Percentiles rank a stretch among this genome's conserved stretches.
These are phyloP conservation scores for Cenococcum geophilum DNA, from an alignment of 495 filamentous ascomycete genomes.

Conservation along the genomic window DNA sequence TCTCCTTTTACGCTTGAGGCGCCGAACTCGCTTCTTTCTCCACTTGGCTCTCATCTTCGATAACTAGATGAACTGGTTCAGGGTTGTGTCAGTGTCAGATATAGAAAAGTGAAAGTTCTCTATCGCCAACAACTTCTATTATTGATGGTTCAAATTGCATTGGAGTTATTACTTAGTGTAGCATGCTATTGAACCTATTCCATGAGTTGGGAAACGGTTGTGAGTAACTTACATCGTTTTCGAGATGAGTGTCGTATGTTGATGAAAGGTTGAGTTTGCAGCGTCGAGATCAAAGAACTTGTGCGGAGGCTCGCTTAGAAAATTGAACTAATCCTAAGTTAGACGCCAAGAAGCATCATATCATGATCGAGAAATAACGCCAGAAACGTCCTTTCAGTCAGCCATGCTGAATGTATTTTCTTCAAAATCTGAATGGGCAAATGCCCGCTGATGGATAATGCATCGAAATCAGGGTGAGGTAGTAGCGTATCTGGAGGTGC, in stretches of 20 bases:
- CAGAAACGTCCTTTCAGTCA: no score
- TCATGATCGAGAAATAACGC: no score
- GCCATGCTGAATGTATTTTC: no score
- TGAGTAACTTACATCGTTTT: slow-evolving; percentile 29
- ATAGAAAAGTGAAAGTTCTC: background rate
- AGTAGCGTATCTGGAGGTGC: slow-evolving; percentile 25
- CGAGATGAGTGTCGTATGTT: slow-evolving; percentile 31
- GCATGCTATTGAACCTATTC: background rate
- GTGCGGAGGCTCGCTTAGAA: slow-evolving; percentile 27
- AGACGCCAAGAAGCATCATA: background rate
- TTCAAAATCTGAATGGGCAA: background rate
- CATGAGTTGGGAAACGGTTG: background rate
- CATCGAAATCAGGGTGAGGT: background rate
- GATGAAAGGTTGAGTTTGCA: slow-evolving; percentile 15
- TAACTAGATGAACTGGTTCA: slow-evolving; percentile 28
- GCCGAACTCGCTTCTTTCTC: slow-evolving; percentile 98
- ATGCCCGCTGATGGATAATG: no score
- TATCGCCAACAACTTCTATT: background rate
- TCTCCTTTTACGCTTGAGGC: slow-evolving; percentile 98
- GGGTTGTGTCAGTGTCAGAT: no score
- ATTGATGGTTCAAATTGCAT: no score
- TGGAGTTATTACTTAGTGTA: background rate
- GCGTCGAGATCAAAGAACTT: slow-evolving; percentile 5
- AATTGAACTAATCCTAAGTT: slow-evolving; percentile 9
- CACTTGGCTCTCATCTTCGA: slow-evolving; percentile 97